Conservation (phyloP, 805 yeast genomes). For the Candida takata region DNA sequence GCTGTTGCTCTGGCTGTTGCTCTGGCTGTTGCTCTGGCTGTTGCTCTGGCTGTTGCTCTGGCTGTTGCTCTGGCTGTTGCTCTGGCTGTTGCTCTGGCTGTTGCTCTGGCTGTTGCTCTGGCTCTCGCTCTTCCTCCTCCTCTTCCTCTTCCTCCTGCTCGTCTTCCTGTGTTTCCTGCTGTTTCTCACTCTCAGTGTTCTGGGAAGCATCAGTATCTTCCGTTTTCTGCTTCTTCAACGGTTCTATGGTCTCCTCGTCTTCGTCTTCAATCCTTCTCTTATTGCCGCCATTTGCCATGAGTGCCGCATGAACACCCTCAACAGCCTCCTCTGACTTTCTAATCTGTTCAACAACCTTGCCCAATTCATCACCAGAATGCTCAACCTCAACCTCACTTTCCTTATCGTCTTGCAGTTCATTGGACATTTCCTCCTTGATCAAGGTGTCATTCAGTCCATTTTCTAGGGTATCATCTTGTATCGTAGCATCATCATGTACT, state of each 20-base stretch:
- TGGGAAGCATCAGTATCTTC: conserved; percentile 5
- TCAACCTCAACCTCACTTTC: conserved; percentile 19
- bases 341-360: conserved; percentile 15
- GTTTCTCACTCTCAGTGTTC: conserved; percentile 21
- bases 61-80: too few species aligned
- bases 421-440: conserved; percentile 19
- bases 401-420: conserved; percentile 14
- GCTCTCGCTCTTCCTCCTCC: conserved; percentile 3
- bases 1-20: conserved; percentile 11
- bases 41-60: too few species aligned
- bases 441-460: conserved; percentile 18
- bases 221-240: neutral
- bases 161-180: conserved; percentile 10
- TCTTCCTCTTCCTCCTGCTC: conserved; percentile 19
- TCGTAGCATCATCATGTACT: conserved; percentile 17
- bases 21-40: too few species aligned
- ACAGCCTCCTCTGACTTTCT: neutral
- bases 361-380: conserved; percentile 18
- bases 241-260: conserved; percentile 3
- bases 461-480: conserved; percentile 15
- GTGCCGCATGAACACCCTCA: conserved; percentile 7
- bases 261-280: conserved; percentile 12
- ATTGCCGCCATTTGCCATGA: neutral
- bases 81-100: conserved; percentile 14
- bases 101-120: too few species aligned